Base-by-base conservation (phyloP, 2,329 filamentous ascomycete species). In the Cladophialophora yegresii region DNA sequence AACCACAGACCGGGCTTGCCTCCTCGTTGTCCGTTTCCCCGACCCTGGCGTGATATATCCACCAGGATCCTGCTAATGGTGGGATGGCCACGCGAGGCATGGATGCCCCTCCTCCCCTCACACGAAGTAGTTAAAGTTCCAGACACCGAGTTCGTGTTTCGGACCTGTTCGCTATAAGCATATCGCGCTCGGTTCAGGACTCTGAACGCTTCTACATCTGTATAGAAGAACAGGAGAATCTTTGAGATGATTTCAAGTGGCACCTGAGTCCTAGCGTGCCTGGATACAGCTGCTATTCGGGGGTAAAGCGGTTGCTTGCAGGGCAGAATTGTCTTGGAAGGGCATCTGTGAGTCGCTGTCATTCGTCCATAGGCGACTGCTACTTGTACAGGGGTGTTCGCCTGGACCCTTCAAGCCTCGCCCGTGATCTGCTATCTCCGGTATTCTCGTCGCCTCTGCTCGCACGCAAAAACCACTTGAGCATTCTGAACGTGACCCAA, bases 211-310 rank as follows among this genome's bases (percentile, higher is more conserved):
- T 16, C 5, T n/a, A 8, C 6, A 8, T 43, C n/a, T n/a, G n/a
- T 43, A n/a, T 2, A n/a, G n/a, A 2, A n/a, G 36, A n/a, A 43
- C 36, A 13, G n/a, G 8, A 20, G 16, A 8, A 7, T 43, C n/a
- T 43, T 16, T 43, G 36, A n/a, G 22, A 12, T 5, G n/a, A 26
- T 20, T 20, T 22, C 54, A 54, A 40, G 36, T 26, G 16, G 30
- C 20, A 28, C 13, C 10, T 20, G 47, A 28, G n/a, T 30, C 49
- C 49, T 53, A 23, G 49, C 7, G 8, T 30, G 5, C 49, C 51
- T 54, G 51, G 51, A 54, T 54, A n/a, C 16, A 54, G 23, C 28
- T 54, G 23, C 51, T 32, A 33, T 54, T 54, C 51, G 51, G 51
- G 51, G 51, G 28, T 54, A 54, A 33, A 54, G 28, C 51, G 51